Conservation (phyloP, 2,329 filamentous ascomycete genomes). For the Aspergillus sp. region DNA sequence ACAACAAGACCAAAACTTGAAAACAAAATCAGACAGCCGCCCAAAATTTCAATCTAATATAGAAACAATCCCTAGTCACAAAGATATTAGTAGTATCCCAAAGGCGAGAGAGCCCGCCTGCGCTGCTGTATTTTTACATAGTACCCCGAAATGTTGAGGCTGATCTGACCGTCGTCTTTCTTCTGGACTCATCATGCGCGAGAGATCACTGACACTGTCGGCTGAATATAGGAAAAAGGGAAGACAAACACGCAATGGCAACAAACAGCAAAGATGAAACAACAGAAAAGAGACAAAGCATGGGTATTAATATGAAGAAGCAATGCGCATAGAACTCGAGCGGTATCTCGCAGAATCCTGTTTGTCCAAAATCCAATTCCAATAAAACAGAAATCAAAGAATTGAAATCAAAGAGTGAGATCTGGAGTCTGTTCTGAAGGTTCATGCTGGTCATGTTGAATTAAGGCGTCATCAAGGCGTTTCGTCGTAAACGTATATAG, state of each 20-base stretch:
- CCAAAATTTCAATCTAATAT: constrained; percentile 8
- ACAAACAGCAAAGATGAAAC: constrained; percentile 6
- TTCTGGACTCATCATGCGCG: not conserved
- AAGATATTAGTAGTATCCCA: constrained; percentile 13
- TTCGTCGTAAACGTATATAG: constrained; percentile 7
- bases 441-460: constrained; percentile 1
- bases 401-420: not conserved
- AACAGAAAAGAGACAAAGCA: constrained; percentile 1
- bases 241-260: constrained; percentile 6
- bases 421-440: constrained; percentile 1
- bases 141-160: not conserved
- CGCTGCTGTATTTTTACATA: constrained; percentile 31
- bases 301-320: not conserved
- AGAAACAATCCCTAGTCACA: constrained; percentile 7
- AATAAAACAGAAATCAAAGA: not conserved
- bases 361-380: not conserved
- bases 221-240: not conserved
- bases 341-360: not conserved
- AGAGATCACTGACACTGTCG: not conserved
- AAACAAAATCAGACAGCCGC: constrained; percentile 5
- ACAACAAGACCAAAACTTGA: constrained; percentile 1
- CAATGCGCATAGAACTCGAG: not conserved
- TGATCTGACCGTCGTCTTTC: not conserved
- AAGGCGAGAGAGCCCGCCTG: constrained; percentile 20
- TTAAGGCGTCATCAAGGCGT: constrained; percentile 3